phyloP scores from a whole-genome alignment of 2,329 filamentous ascomycete genomes.

The Venturia asperata region DNA sequence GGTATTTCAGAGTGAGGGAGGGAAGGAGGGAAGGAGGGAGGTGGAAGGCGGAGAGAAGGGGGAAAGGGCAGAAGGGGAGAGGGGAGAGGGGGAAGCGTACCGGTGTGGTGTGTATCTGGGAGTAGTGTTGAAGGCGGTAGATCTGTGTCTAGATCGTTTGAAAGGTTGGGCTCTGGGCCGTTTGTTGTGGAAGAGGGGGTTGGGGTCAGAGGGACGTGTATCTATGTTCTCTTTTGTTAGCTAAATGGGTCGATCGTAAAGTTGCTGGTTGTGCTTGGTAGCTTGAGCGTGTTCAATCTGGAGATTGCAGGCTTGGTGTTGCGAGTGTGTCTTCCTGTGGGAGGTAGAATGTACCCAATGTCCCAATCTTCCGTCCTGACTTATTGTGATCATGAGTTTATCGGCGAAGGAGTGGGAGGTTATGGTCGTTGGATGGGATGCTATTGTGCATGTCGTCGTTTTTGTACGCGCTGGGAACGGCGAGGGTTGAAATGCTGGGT shows the following conservation, averaged over 20 bases:
- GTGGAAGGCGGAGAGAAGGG: background rate
- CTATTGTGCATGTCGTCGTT: conserved; percentile 20
- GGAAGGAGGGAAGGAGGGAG: background rate
- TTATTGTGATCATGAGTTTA: conserved; percentile 84
- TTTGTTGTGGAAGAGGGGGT: conserved; percentile 57
- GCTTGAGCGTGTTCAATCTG: no score
- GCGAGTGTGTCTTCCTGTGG: background rate
- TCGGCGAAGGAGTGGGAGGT: conserved; percentile 71
- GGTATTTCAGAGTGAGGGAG: background rate
- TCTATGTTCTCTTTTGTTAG: conserved; percentile 39
- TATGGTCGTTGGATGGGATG: conserved; percentile 57
- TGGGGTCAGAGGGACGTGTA: conserved; percentile 67
- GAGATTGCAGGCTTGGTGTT: background rate
- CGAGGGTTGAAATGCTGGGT: conserved; percentile 25
- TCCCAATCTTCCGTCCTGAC: conserved; percentile 74
- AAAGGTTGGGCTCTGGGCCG: conserved; percentile 34
- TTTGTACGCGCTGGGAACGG: conserved; percentile 63
- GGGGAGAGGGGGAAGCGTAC: background rate
- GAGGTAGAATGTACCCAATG: conserved; percentile 69
- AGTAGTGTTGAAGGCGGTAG: conserved; percentile 45
- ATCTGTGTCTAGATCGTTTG: conserved; percentile 26
- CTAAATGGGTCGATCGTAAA: conserved; percentile 21
- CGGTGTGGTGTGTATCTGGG: conserved; percentile 70
- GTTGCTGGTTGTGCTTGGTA: no score
- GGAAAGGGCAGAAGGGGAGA: background rate